phyloP scores from a whole-genome alignment of 139 green algal species.

The Edaphochlamys debaryana region DNA sequence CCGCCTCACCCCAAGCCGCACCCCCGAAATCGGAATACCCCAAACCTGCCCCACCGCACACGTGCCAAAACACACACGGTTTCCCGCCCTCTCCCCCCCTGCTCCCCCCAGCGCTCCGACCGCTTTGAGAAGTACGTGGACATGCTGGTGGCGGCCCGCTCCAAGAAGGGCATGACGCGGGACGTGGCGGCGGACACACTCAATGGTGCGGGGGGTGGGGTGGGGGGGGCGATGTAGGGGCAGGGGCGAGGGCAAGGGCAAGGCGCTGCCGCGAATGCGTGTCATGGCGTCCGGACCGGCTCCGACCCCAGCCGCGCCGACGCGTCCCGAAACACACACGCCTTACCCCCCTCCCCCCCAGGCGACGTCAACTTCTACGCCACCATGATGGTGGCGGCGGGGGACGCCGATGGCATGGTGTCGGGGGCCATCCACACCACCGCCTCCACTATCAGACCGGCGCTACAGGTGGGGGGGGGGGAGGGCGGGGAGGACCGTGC shows the following conservation, averaged over 20 bases:
- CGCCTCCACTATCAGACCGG: conserved; percentile 88
- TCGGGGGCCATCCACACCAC: conserved; percentile 88
- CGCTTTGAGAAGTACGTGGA: conserved; percentile 62
- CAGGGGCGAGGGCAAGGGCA: no score
- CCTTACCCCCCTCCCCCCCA: not conserved
- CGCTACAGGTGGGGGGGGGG: conserved; percentile 74
- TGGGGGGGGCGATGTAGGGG: no score
- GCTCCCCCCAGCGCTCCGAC: conserved; percentile 59
- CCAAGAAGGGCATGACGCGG: conserved; percentile 79
- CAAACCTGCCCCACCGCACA: no score
- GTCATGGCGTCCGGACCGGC: no score
- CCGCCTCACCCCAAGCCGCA: no score
- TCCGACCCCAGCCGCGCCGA: no score
- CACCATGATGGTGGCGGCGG: conserved; percentile 84
- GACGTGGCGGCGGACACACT: conserved; percentile 78
- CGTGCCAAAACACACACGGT: no score
- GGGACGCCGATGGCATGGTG: conserved; percentile 92
- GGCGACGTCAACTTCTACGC: conserved; percentile 74
- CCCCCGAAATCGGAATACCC: no score
- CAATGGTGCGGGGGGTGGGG: conserved; percentile 10
- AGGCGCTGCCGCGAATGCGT: no score
- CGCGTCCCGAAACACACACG: no score
- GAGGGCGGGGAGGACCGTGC: no score
- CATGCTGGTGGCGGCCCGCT: conserved; percentile 69
- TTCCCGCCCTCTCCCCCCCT: no score